Conservation (phyloP, 495 filamentous ascomycete species). For the Geoglossum glabrum region DNA sequence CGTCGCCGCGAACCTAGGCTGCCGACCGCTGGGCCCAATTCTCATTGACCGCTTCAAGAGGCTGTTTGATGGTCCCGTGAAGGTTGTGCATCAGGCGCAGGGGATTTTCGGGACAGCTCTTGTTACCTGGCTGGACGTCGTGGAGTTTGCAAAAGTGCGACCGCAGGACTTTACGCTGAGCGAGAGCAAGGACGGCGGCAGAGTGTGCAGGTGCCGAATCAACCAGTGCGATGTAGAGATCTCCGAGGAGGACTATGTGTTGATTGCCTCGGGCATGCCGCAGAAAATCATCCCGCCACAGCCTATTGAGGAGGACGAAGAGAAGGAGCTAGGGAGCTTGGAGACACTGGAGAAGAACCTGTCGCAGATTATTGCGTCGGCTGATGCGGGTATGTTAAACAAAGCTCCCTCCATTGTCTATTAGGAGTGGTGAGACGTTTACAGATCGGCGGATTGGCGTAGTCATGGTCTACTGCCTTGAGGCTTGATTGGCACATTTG, state of each 20-base stretch:
- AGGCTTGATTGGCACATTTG: background rate
- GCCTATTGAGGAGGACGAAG: slow-evolving; percentile 68
- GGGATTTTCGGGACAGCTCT: slow-evolving; percentile 35
- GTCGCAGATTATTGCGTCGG: slow-evolving; percentile 51
- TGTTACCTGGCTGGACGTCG: slow-evolving; percentile 66
- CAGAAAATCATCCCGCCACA: slow-evolving; percentile 70
- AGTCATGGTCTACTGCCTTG: too few species aligned
- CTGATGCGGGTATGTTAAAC: slow-evolving; percentile 29
- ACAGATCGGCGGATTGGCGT: too few species aligned
- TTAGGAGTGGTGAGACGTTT: background rate
- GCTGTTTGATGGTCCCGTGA: slow-evolving; percentile 62
- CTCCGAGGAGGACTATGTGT: slow-evolving; percentile 64
- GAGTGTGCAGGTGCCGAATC: slow-evolving; percentile 60
- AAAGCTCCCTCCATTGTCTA: too few species aligned
- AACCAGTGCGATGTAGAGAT: slow-evolving; percentile 71
- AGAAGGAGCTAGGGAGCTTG: slow-evolving; percentile 62
- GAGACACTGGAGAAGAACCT: slow-evolving; percentile 66
- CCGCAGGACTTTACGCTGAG: slow-evolving; percentile 60
- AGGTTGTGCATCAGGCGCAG: slow-evolving; percentile 24
- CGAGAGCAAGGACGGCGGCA: slow-evolving; percentile 42
- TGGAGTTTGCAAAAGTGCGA: slow-evolving; percentile 63
- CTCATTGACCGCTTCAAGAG: slow-evolving; percentile 71
- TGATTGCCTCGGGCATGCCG: slow-evolving; percentile 62
- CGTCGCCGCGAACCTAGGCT: slow-evolving; percentile 66
- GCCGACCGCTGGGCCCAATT: slow-evolving; percentile 62